These are phyloP conservation scores for Cyberlindnera euphorbiiphila DNA, from an alignment of 805 yeast genomes.

Conservation along the genomic window DNA sequence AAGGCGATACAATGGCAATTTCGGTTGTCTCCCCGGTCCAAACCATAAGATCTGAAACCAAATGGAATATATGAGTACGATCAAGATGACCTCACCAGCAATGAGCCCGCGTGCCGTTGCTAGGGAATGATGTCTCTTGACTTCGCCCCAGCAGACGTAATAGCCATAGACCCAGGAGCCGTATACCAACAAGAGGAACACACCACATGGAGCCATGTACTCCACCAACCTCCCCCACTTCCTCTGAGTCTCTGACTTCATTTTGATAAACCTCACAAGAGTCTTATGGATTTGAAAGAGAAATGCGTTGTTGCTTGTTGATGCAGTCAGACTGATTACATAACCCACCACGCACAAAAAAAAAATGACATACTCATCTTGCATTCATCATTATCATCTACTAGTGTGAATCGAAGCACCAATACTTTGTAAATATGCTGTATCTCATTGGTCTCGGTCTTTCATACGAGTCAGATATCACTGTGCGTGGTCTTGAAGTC, in stretches of 20 bases:
- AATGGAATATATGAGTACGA: slow-evolving; percentile 26
- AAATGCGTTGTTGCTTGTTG: too few species aligned
- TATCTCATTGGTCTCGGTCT: slow-evolving; percentile 90
- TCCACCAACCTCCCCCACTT: neutral
- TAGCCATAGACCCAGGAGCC: slow-evolving; percentile 26
- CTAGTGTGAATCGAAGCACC: too few species aligned
- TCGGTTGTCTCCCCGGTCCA: slow-evolving; percentile 59
- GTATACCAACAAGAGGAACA: slow-evolving; percentile 14
- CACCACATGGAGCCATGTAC: slow-evolving; percentile 10
- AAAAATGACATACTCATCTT: neutral
- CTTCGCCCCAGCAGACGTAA: slow-evolving; percentile 30
- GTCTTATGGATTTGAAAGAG: neutral
- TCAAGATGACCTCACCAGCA: slow-evolving; percentile 28
- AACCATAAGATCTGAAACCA: slow-evolving; percentile 43
- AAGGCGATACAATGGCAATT: slow-evolving; percentile 35
- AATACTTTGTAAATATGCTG: too few species aligned
- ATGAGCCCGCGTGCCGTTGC: slow-evolving; percentile 33
- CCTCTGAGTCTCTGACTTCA: slow-evolving; percentile 1
- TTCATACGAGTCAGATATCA: slow-evolving; percentile 83
- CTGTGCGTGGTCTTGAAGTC: slow-evolving; percentile 88
- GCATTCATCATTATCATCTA: too few species aligned
- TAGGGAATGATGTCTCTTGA: slow-evolving; percentile 24
- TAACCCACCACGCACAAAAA: too few species aligned
- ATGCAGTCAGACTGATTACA: too few species aligned
- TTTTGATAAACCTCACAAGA: neutral